Percentiles rank a stretch among this genome's conserved stretches.
Conservation (phyloP, 306 rosid genomes). For the Casuarina glauca region DNA sequence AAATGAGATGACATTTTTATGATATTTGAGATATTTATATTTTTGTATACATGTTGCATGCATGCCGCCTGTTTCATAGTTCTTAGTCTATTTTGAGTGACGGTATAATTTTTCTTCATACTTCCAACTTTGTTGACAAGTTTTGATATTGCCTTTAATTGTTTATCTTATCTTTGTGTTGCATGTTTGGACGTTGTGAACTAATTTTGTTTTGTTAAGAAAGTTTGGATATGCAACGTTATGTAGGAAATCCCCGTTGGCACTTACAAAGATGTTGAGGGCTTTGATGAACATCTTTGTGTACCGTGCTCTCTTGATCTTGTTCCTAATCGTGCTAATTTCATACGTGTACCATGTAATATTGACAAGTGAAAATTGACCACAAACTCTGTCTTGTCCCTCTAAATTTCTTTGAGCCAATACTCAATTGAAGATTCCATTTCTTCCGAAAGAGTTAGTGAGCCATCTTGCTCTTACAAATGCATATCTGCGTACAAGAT, state of each 20-base stretch:
- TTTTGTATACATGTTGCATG: neutral
- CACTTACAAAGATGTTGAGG: slow-evolving; percentile 81
- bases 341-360: no score
- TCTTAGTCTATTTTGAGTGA: neutral
- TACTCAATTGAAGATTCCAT: no score
- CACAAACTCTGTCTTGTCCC: no score
- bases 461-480: slow-evolving; percentile 69
- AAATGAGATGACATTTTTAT: neutral
- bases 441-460: slow-evolving; percentile 67
- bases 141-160: neutral
- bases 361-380: no score
- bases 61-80: neutral
- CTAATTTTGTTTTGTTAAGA: neutral
- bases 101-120: neutral
- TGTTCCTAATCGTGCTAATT: slow-evolving; percentile 88
- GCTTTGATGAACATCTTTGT: slow-evolving; percentile 80
- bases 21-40: neutral
- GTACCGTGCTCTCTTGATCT: slow-evolving; percentile 84
- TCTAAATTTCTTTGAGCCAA: no score
- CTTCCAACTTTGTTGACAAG: neutral
- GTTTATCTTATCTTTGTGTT: neutral
- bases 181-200: neutral
- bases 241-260: slow-evolving; percentile 92
- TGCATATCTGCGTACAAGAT: slow-evolving; percentile 88
- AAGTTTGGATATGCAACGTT: slow-evolving; percentile 23